These are phyloP conservation scores for Globisporangium barbulae DNA, from an alignment of 352 stramenopile genomes.

Conservation along the genomic window DNA sequence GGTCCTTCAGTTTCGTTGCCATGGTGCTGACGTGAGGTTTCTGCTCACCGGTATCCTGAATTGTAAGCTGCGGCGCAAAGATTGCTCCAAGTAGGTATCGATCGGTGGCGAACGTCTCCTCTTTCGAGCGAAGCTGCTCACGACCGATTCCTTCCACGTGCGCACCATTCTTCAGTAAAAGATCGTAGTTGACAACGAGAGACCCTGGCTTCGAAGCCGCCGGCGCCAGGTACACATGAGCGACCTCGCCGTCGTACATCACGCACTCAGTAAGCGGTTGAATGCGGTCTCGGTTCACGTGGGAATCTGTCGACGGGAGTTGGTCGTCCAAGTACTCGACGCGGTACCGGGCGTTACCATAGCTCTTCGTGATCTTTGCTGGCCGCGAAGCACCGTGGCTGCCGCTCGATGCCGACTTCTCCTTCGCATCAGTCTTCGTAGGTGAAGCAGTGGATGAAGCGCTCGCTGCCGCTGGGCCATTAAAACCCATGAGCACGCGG, in stretches of 20 bases:
- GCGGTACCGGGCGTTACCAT: conserved; percentile 50
- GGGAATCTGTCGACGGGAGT: conserved; percentile 18
- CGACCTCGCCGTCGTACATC: conserved; percentile 34
- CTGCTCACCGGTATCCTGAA: conserved; percentile 18
- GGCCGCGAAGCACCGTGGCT: conserved; percentile 13
- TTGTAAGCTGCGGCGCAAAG: conserved; percentile 24
- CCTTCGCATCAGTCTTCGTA: background rate
- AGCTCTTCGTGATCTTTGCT: conserved; percentile 32
- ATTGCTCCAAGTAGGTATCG: conserved; percentile 34
- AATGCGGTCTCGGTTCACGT: conserved; percentile 36
- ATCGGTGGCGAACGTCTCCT: conserved; percentile 42
- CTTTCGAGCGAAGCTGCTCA: conserved; percentile 31
- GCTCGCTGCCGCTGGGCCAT: background rate
- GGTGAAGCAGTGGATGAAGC: background rate
- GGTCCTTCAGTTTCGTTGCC: conserved; percentile 23
- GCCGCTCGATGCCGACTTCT: conserved; percentile 2
- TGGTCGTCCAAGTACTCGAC: conserved; percentile 43
- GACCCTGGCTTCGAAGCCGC: background rate
- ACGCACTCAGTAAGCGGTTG: conserved; percentile 21
- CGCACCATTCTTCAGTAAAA: conserved; percentile 41
- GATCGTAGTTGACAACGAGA: conserved; percentile 19
- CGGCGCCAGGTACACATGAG: conserved; percentile 18
- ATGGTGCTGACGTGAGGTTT: conserved; percentile 8
- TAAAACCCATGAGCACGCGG: conserved; percentile 14
- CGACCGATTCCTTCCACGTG: conserved; percentile 27